A percentile compares a stretch with the other conserved stretches of the same genome.
phyloP scores from a whole-genome alignment of 352 stramenopile species.

The Pelagophyceae sp. region DNA sequence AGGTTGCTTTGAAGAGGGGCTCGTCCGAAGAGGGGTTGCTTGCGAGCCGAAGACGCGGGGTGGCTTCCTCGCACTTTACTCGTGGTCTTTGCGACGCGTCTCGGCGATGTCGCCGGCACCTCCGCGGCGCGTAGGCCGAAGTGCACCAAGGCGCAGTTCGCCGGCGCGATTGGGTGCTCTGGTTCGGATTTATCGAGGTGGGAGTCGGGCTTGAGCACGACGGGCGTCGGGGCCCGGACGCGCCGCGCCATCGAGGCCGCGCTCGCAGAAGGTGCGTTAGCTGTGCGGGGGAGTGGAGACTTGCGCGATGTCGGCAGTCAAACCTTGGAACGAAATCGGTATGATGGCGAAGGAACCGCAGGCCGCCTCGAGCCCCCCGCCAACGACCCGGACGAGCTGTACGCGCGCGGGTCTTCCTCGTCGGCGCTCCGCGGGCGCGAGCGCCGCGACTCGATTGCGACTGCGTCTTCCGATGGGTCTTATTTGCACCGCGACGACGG shows the following conservation, averaged over 20 bases:
- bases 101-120: too few relatives aligned
- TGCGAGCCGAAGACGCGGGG: background rate
- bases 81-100: too few relatives aligned
- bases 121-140: background rate
- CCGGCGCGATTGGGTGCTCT: background rate
- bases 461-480: too few relatives aligned
- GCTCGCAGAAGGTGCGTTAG: background rate
- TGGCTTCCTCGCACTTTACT: too few relatives aligned
- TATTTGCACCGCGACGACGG: too few relatives aligned
- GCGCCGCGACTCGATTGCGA: background rate
- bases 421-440: background rate
- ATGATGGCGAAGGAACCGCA: too few relatives aligned
- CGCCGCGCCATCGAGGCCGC: background rate
- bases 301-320: too few relatives aligned
- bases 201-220: background rate
- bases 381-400: background rate
- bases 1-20: background rate
- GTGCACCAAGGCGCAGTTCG: conserved; percentile 5
- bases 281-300: too few relatives aligned
- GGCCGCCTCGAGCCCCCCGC: background rate
- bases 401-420: background rate
- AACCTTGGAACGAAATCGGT: too few relatives aligned
- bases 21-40: background rate
- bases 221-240: background rate
- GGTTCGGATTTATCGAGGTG: background rate